Evolutionary conservation across 2,329 filamentous ascomycete species (phyloP).

Genomic region (Zarea fungicola): DNA sequence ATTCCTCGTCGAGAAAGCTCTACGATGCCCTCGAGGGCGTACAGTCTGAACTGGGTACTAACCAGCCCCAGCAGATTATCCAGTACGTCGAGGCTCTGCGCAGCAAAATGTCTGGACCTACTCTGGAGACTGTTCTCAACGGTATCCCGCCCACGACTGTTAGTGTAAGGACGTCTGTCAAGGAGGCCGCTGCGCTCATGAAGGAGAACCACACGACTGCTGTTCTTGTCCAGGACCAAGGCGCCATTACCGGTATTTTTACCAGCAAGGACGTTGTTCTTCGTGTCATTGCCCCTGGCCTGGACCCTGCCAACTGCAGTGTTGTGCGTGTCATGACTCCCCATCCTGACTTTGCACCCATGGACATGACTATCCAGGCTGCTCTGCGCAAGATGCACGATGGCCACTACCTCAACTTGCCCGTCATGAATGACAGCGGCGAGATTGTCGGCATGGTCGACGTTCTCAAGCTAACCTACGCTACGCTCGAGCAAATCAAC

Average conservation of each 20-base stretch:
- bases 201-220: constrained; percentile 99
- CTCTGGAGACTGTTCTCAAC: constrained; percentile 87
- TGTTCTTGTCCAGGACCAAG: constrained; percentile 91
- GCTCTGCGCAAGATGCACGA: constrained; percentile 99
- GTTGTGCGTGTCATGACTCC: constrained; percentile 99
- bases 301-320: constrained; percentile 92
- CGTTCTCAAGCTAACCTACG: constrained; percentile 95
- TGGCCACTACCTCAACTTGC: constrained; percentile 95
- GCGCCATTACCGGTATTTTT: constrained; percentile 97
- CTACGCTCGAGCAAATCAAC: constrained; percentile 95
- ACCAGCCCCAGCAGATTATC: constrained; percentile 96
- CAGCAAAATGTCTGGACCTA: constrained; percentile 96
- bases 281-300: constrained; percentile 91
- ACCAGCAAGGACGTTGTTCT: constrained; percentile 99
- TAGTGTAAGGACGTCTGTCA: constrained; percentile 91
- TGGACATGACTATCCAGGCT: constrained; percentile 98
- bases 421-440: constrained; percentile 94
- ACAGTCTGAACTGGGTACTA: constrained; percentile 91
- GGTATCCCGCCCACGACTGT: constrained; percentile 91
- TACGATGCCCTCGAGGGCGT: constrained; percentile 98
- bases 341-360: constrained; percentile 95
- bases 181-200: constrained; percentile 92
- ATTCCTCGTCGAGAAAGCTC: constrained; percentile 94
- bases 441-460: constrained; percentile 99
- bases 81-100: constrained; percentile 96